Evolutionary conservation across 352 stramenopile genomes (phyloP).

Genomic region (Globisporangium canariense): DNA sequence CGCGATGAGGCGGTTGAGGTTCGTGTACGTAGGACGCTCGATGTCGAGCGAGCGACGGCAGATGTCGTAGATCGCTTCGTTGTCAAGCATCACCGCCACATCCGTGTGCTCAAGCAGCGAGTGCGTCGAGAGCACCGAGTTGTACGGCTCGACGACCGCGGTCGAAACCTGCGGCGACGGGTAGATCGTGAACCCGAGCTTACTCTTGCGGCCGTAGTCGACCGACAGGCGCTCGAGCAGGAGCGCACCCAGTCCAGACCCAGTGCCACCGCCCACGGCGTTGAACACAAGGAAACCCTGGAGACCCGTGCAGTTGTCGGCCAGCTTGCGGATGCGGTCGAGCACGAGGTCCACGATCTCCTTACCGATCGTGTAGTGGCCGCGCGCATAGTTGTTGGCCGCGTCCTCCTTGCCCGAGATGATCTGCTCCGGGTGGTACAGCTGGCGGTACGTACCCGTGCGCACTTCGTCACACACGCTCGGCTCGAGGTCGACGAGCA

Average conservation of each 20-base stretch:
- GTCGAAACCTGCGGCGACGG: constrained; percentile 95
- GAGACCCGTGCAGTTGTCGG: constrained; percentile 96
- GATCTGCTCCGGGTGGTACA: constrained; percentile 99
- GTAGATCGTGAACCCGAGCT: constrained; percentile 98
- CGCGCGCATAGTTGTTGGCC: constrained; percentile 90
- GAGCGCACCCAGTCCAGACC: constrained; percentile 96
- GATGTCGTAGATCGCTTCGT: constrained; percentile 99
- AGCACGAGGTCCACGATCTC: constrained; percentile 98
- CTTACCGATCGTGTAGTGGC: constrained; percentile 93
- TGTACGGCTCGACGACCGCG: constrained; percentile 98
- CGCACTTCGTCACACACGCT: constrained; percentile 97
- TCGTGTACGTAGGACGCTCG: constrained; percentile 98
- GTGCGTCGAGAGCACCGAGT: constrained; percentile 97
- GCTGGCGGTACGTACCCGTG: constrained; percentile 92
- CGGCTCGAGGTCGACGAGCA: constrained; percentile 98
- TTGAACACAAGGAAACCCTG: constrained; percentile 99
- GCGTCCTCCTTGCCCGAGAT: constrained; percentile 98
- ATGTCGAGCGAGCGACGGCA: constrained; percentile 97
- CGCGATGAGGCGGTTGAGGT: constrained; percentile 98
- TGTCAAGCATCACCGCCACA: constrained; percentile 97
- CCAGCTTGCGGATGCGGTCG: constrained; percentile 96
- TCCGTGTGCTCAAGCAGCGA: constrained; percentile 97
- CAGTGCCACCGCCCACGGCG: constrained; percentile 96
- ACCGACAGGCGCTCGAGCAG: constrained; percentile 96
- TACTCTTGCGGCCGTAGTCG: constrained; percentile 98